Conservation (phyloP, 352 stramenopile species). For the Phytophthora niederhauseri region DNA sequence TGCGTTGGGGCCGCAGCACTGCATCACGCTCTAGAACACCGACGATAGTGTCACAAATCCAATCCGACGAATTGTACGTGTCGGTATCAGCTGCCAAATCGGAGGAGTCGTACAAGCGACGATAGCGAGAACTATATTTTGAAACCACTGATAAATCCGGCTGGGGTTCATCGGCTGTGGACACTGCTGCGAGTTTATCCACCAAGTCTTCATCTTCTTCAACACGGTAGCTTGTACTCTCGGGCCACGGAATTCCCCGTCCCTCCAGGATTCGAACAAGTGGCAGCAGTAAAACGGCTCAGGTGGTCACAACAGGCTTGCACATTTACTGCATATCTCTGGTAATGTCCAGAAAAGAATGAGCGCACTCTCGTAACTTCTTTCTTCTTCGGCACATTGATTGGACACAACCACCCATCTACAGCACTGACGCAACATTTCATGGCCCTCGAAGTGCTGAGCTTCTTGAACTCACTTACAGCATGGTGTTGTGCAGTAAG, state of each 20-base stretch:
- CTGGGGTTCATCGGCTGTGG: no score
- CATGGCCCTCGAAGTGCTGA: background rate
- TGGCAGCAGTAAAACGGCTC: background rate
- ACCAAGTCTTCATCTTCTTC: no score
- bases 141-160: no score
- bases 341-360: slow-evolving; percentile 10
- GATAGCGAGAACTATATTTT: no score
- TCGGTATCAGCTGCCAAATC: no score
- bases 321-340: slow-evolving; percentile 9
- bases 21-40: no score
- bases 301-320: background rate
- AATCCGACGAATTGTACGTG: no score
- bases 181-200: no score
- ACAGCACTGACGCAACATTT: slow-evolving; percentile 1
- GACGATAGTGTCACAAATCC: no score
- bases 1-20: no score
- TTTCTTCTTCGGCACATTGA: background rate
- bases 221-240: no score
- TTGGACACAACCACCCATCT: background rate
- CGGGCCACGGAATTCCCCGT: background rate
- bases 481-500: background rate
- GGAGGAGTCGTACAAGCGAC: no score
- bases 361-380: slow-evolving; percentile 5
- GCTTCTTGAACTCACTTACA: background rate
- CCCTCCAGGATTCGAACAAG: background rate